Base-by-base conservation (phyloP, 441 rosid species). In the Dalechampia spathulata region DNA sequence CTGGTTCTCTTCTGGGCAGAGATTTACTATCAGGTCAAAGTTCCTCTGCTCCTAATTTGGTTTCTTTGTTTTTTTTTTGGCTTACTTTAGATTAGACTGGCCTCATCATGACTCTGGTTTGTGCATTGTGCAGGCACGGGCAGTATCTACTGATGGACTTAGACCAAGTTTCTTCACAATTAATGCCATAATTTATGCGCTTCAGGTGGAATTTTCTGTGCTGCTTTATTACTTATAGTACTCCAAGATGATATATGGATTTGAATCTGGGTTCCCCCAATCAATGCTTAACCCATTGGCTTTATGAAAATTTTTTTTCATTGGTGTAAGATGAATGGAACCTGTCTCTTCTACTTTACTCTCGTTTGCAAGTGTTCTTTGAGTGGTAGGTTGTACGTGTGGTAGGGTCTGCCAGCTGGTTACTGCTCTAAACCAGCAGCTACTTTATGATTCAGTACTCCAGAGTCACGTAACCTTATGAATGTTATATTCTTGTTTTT, bases 1-100 rank as follows among this genome's bases (percentile, higher is more conserved):
- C 45, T 90, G 62, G 94, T 90, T 53, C 85, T 90, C 72, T 90
- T 90, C 68, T 90, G 97, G 97, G 97, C 97, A 1, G 97, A 90
- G 70, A 90, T 90, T 49, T 90, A 90, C 72, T 83, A 87, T 62
- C 97, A 90, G 97, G 97, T 87, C 20, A 9, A 28, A 8, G 47
- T 68, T 65, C 12, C 19, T 22, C 15, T 4, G 36, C n/a, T 34
- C 36, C 47, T 16, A 51, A 7, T 26, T 23, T 15, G 7, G 39
- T 4, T 32, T 40, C 41, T 16, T 55, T 7, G 21, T 25, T 12
- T 30, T 7, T 1, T 41, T 14, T 7, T 19, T 37, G 47, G 28
- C 40, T 23, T 19, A 5, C 47, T 55, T 36, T 46, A 52, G 17
- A 42, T 27, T 21, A 28, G 28, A 6, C 39, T 2, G 52, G 34